phyloP scores from a whole-genome alignment of 148 eudicot genomes.

The Spergularia marina region DNA sequence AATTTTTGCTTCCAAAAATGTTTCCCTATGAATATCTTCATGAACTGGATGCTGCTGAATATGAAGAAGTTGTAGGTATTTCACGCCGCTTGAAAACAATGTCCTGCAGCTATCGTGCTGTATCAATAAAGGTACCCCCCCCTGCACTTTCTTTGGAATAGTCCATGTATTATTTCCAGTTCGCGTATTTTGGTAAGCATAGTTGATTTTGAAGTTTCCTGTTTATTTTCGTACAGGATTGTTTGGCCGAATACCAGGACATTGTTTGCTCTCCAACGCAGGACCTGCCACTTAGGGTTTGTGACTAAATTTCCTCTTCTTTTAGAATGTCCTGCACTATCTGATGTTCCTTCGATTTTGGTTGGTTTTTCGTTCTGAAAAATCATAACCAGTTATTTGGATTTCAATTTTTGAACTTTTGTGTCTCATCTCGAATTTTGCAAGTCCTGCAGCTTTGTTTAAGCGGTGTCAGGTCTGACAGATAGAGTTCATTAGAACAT shows the following conservation, averaged over 20 bases:
- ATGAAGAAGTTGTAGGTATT: slow-evolving; percentile 60
- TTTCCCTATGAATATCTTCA: slow-evolving; percentile 43
- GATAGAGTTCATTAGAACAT: neutral
- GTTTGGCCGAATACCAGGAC: slow-evolving; percentile 34
- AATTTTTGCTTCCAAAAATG: slow-evolving; percentile 51
- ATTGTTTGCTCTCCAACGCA: slow-evolving; percentile 18
- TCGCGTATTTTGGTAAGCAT: too few species aligned
- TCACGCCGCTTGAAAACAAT: slow-evolving; percentile 32
- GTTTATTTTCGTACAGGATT: slow-evolving; percentile 18
- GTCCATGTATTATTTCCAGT: too few species aligned
- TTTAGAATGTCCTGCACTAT: neutral
- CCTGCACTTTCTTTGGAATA: neutral
- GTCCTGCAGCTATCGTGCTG: slow-evolving; percentile 13
- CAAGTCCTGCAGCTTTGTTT: neutral
- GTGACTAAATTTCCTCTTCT: neutral
- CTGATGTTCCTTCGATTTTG: too few species aligned
- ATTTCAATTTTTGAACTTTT: neutral
- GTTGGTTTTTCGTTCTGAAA: too few species aligned
- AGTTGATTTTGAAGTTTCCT: neutral
- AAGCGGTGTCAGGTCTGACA: neutral
- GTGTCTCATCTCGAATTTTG: neutral
- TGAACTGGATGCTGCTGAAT: slow-evolving; percentile 68
- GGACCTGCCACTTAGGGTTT: slow-evolving; percentile 19
- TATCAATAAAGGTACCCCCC: slow-evolving; percentile 38
- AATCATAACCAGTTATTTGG: too few species aligned